Base-by-base conservation (phyloP, 1,284 basidiomycete genomes). In the Trametes sp. region DNA sequence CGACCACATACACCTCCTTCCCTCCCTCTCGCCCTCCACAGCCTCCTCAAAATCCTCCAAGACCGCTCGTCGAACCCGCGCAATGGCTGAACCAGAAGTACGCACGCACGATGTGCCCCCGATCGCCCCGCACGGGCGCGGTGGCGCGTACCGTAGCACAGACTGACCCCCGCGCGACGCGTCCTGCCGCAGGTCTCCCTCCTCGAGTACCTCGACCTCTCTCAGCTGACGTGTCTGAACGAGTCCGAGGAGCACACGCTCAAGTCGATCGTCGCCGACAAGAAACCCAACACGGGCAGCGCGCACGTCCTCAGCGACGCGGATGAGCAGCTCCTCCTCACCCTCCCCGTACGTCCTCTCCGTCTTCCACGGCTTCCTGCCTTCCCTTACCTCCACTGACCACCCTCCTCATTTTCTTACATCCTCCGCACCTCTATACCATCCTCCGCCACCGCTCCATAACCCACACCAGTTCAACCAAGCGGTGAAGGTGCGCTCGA, bases 271-370 rank as follows among this genome's bases (percentile, higher is more conserved):
- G 66, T 93, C 26, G 75, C 77, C 1, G 68, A 73, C 33, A 87
- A 82, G 71, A 75, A 76, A 13, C 80, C 75, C 70, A 85, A 91
- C 76, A 80, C 77, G 1, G 62, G 66, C 21, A 56, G 62, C 24
- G 76, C 75, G 36, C 92, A 86, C 74, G 81, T 95, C 62, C 82
- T 89, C 67, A 93, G 90, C 71, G 93, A 95, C 72, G 87, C 85
- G 1, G 94, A 95, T 72, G 92, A 93, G 71, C 88, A 95, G 71
- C 79, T 93, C 19, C 79, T 94, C 29, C 71, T 94, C 58, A 89
- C 82, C 65, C 82, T 94, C 58, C 82, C 84, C 24, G 91, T 91
- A 72, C 71, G 87, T 81, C 28, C 52, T 26, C n/a, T n/a, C n/a
- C n/a, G n/a, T n/a, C n/a, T n/a, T n/a, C n/a, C n/a, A n/a, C n/a